A percentile compares a stretch with the other conserved stretches of the same genome.
Conservation (phyloP, 2,329 filamentous ascomycete species). For the Diaporthe eres region DNA sequence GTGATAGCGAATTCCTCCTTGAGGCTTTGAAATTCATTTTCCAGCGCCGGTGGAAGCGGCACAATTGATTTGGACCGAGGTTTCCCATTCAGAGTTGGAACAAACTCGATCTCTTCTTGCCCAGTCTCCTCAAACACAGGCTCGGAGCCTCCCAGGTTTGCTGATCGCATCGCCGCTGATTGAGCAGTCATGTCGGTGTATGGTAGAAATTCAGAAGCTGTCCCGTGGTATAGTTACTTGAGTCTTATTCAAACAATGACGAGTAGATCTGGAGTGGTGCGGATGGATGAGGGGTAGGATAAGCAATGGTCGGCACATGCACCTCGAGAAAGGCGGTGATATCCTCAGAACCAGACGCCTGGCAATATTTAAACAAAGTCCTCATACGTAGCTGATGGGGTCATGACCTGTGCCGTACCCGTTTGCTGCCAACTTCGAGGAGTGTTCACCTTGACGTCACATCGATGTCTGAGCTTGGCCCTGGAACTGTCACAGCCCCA, state of each 20-base stretch:
- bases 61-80: neutral
- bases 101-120: neutral
- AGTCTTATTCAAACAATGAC: neutral
- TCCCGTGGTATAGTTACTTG: neutral
- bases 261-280: neutral
- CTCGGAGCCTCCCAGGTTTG: neutral
- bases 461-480: neutral
- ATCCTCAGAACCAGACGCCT: neutral
- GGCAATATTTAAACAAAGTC: neutral
- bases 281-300: neutral
- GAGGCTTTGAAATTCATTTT: conserved; percentile 18
- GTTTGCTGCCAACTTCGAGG: conserved; percentile 19
- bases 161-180: neutral
- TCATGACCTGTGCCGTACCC: neutral
- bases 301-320: neutral
- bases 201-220: neutral
- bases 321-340: neutral
- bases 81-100: neutral
- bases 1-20: conserved; percentile 30
- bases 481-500: conserved; percentile 5
- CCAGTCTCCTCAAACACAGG: neutral
- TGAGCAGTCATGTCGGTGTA: neutral
- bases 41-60: conserved; percentile 14
- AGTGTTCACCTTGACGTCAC: conserved; percentile 32
- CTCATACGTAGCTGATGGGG: no score